Evolutionary conservation across 2,329 filamentous ascomycete species (phyloP).

Genomic region (Botrytis fragariae): DNA sequence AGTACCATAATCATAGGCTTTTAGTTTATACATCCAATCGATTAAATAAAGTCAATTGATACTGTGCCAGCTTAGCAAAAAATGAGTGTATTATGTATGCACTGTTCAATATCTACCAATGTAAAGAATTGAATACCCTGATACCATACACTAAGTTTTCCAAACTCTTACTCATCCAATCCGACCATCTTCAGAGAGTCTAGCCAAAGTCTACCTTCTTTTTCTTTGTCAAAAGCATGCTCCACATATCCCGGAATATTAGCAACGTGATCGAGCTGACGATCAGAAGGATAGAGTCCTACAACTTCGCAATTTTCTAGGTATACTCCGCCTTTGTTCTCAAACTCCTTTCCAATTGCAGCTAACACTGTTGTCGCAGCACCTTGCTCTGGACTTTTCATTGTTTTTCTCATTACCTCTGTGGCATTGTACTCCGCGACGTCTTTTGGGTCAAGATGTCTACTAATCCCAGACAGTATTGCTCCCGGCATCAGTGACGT

Average conservation of each 20-base stretch:
- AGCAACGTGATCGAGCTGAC: background rate
- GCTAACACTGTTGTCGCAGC: slow-evolving; percentile 45
- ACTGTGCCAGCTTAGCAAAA: background rate
- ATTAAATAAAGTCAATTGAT: background rate
- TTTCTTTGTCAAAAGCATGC: background rate
- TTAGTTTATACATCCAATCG: background rate
- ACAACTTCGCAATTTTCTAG: background rate
- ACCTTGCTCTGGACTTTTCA: background rate
- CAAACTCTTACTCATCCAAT: background rate
- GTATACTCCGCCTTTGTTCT: slow-evolving; percentile 8
- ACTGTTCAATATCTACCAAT: background rate
- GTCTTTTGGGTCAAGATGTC: background rate
- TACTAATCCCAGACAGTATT: background rate
- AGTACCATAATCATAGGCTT: too few relatives aligned
- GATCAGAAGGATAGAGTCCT: background rate
- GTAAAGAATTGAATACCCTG: background rate
- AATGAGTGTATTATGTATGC: background rate
- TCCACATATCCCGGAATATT: background rate
- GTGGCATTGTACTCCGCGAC: background rate
- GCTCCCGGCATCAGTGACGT: background rate
- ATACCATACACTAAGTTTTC: background rate
- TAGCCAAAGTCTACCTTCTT: background rate
- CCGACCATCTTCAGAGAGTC: background rate
- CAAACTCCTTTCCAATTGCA: slow-evolving; percentile 45
- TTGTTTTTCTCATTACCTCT: background rate